Evolutionary conservation across 805 yeast genomes (phyloP).

Genomic region (Sugiyamaella floridensis): DNA sequence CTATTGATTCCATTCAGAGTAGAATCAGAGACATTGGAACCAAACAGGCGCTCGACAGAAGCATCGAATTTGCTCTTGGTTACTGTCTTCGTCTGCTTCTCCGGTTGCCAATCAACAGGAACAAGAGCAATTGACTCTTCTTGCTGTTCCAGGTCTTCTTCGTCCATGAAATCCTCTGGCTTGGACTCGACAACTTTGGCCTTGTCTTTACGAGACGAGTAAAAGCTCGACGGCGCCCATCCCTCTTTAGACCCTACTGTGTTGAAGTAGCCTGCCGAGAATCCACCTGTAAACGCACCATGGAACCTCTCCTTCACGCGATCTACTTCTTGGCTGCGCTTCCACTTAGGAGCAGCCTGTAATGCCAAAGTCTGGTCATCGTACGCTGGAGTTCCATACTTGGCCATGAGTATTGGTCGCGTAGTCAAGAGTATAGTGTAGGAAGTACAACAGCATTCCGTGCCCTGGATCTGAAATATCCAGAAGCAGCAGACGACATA

Average conservation of each 20-base stretch:
- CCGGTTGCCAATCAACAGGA: slow-evolving; percentile 8
- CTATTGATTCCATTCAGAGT: slow-evolving; percentile 35
- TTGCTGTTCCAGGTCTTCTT: slow-evolving; percentile 25
- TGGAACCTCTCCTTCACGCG: slow-evolving; percentile 20
- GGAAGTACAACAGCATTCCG: background rate
- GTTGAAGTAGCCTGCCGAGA: slow-evolving; percentile 30
- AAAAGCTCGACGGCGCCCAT: slow-evolving; percentile 27
- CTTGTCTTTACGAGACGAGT: slow-evolving; percentile 17
- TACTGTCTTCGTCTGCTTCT: background rate
- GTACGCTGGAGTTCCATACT: slow-evolving; percentile 12
- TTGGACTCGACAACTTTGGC: slow-evolving; percentile 9
- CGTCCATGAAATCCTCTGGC: slow-evolving; percentile 31
- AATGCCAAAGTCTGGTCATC: background rate
- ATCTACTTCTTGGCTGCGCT: slow-evolving; percentile 7
- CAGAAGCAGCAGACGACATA: no score
- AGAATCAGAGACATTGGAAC: background rate
- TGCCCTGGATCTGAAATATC: background rate
- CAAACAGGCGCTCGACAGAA: background rate
- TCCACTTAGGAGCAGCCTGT: slow-evolving; percentile 10
- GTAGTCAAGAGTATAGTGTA: background rate
- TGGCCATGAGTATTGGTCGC: background rate
- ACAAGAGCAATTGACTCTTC: slow-evolving; percentile 17
- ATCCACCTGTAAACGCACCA: slow-evolving; percentile 34
- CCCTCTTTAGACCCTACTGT: slow-evolving; percentile 33
- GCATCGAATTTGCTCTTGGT: background rate